Evolutionary conservation across 2,329 filamentous ascomycete species (phyloP), one percentile per base, ranked within the genome.

Genomic region (Pleoardoris graminearum): DNA sequence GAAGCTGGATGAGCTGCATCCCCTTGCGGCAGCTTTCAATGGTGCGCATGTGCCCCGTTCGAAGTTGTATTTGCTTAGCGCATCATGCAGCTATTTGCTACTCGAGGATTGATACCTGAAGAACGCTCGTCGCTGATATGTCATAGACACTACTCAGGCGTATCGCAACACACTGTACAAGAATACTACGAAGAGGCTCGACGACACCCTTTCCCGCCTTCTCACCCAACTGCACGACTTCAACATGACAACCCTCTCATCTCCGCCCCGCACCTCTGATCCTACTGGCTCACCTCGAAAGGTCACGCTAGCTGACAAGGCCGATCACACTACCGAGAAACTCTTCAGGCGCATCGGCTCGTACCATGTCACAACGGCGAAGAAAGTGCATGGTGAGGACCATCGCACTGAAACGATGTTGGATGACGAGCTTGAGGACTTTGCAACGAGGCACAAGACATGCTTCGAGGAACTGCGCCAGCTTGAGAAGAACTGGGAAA

Each of bases 401-500:
- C 54, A 57, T 11, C 22, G 39, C 8, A 44, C 55, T n/a, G 25
- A 55, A 4, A 38, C 42, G 10, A 61, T 53, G 0, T 50, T 73
- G 7, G 57, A 58, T 8, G 56, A 57, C 2, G 55, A 54, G 19
- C 65, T 72, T 48, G 17, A 27, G 0, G 48, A 51, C 7, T 72
- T 68, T 50, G 54, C 55, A n/a, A 47, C 54, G 1, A 37, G 54
- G 11, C 51, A 71, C n/a, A 47, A 50, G 37, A 37, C 55, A 5
- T 58, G 64, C n/a, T 59, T 55, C 16, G 46, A 49, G 16, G 58
- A 63, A 35, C 48, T 72, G 4, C 37, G 51, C 10, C 45, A 39
- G 8, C 36, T 73, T 27, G 58, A 66, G 16, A 53, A 39, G 8
- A 49, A 64, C 25, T 73, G 71, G 70, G 62, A 68, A 43, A 29